Percentiles rank a stretch among this genome's conserved stretches.
phyloP scores from a whole-genome alignment of 257 asterid genomes.

The Solanum tacnaense region DNA sequence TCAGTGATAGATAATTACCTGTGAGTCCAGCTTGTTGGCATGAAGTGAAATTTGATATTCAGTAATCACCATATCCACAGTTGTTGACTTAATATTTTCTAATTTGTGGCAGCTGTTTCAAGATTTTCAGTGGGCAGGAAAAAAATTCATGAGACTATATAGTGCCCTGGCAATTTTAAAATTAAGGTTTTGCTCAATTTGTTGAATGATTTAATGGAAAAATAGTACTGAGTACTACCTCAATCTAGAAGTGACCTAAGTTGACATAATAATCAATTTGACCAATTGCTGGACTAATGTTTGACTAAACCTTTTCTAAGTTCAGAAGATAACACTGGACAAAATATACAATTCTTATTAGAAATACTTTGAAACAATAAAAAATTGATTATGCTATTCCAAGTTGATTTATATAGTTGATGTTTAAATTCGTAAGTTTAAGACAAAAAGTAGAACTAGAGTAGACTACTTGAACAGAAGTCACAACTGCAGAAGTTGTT shows the following conservation, averaged over 20 bases:
- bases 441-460: background rate
- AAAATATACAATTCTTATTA: background rate
- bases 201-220: background rate
- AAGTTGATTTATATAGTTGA: background rate
- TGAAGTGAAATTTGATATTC: background rate
- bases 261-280: background rate
- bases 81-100: background rate
- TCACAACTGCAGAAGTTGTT: background rate
- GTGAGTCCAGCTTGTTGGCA: background rate
- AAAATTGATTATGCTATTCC: background rate
- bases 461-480: background rate
- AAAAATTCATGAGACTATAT: background rate
- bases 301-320: background rate
- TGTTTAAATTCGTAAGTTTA: background rate
- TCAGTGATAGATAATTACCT: background rate
- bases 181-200: background rate
- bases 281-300: background rate
- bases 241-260: background rate
- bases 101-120: background rate
- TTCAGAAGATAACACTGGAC: background rate
- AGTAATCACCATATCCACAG: background rate
- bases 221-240: background rate
- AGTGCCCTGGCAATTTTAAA: background rate
- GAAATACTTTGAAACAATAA: background rate
- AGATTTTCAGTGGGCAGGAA: background rate